Percentiles rank a stretch among this genome's conserved stretches.
Evolutionary conservation across 2,329 filamentous ascomycete species (phyloP).

Genomic region (Exserohilum rostratum): DNA sequence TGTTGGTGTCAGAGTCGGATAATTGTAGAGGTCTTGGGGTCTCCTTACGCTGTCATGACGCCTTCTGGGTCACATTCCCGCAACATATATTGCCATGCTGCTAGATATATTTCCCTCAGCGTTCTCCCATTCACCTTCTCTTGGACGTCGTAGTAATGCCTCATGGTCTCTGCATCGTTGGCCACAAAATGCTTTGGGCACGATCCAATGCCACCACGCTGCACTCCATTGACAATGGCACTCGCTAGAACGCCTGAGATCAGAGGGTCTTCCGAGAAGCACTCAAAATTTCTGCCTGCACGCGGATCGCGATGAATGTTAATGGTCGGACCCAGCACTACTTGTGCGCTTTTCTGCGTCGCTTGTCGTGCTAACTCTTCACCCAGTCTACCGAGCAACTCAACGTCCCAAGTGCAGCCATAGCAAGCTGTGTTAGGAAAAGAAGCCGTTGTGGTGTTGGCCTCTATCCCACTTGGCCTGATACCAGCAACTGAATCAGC

Average conservation of each 20-base stretch:
- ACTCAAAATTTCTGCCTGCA: slow-evolving; percentile 20
- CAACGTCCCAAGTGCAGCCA: background rate
- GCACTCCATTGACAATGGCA: slow-evolving; percentile 45
- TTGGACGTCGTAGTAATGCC: slow-evolving; percentile 48
- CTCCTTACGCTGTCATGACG: background rate
- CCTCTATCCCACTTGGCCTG: background rate
- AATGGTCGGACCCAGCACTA: slow-evolving; percentile 33
- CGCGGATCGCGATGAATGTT: slow-evolving; percentile 25
- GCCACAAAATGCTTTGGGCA: slow-evolving; percentile 68
- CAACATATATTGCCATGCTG: slow-evolving; percentile 44
- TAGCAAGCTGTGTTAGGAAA: background rate
- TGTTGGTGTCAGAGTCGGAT: slow-evolving; percentile 32
- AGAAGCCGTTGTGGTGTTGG: background rate
- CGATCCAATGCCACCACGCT: slow-evolving; percentile 47
- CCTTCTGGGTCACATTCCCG: background rate
- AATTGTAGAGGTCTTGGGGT: slow-evolving; percentile 14
- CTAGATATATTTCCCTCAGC: slow-evolving; percentile 51
- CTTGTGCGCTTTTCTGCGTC: slow-evolving; percentile 17
- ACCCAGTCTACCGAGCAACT: slow-evolving; percentile 14
- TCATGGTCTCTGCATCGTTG: slow-evolving; percentile 56
- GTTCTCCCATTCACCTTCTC: slow-evolving; percentile 65
- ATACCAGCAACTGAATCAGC: background rate
- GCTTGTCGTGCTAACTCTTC: slow-evolving; percentile 23
- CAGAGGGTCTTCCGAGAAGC: slow-evolving; percentile 18
- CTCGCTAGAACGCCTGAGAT: slow-evolving; percentile 13